Conservation (phyloP, 345 rosid genomes). For the Hibiscus syriacus region DNA sequence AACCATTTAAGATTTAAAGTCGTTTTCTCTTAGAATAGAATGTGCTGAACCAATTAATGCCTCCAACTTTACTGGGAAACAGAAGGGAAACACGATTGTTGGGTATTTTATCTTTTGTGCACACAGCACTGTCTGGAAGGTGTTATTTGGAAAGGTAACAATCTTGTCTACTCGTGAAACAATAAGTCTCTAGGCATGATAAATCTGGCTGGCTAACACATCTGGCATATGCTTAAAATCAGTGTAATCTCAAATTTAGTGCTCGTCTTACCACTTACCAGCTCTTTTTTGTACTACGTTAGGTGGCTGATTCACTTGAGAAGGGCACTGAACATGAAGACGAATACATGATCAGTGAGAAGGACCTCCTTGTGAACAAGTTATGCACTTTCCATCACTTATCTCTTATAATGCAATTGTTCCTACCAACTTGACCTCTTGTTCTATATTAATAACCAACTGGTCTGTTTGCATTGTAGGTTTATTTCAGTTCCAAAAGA, state of each 20-base stretch:
- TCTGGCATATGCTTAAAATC: background rate
- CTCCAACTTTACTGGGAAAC: too few relatives aligned
- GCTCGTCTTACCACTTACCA: background rate
- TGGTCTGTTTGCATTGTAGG: constrained; percentile 27
- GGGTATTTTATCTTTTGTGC: constrained; percentile 88
- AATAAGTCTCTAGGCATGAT: background rate
- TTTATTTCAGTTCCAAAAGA: constrained; percentile 96
- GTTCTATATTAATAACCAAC: background rate
- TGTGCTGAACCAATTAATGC: too few relatives aligned
- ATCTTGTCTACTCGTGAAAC: background rate
- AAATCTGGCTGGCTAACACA: background rate
- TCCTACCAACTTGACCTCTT: background rate
- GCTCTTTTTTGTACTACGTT: constrained; percentile 5
- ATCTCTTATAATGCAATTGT: background rate
- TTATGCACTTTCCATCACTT: constrained; percentile 11
- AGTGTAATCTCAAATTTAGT: background rate
- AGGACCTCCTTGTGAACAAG: constrained; percentile 95
- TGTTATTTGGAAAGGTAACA: constrained; percentile 79
- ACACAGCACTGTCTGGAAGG: constrained; percentile 99
- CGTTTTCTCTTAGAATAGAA: too few relatives aligned
- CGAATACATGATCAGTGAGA: constrained; percentile 99
- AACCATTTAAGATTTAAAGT: too few relatives aligned
- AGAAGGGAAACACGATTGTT: constrained; percentile 89
- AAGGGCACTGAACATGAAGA: constrained; percentile 99
- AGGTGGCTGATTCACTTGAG: constrained; percentile 98